Percentiles rank a stretch among this genome's conserved stretches.
Evolutionary conservation across 495 filamentous ascomycete species (phyloP).

Genomic region (Trichoderma erinaceum): DNA sequence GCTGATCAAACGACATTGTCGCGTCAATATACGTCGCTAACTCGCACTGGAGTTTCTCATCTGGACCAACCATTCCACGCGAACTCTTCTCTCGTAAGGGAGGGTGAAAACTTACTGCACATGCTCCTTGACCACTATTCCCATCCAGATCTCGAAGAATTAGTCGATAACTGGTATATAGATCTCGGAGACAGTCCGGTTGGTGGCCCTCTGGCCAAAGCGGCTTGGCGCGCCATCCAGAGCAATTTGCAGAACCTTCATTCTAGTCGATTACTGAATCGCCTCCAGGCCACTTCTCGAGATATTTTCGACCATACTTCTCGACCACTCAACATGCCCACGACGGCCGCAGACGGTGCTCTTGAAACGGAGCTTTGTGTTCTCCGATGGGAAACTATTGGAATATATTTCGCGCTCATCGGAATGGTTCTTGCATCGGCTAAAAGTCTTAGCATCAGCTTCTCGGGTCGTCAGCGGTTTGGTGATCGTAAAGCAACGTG

Average conservation of each 20-base stretch:
- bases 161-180: background rate
- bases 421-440: background rate
- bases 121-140: background rate
- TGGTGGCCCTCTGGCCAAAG: background rate
- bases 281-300: background rate
- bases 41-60: background rate
- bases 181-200: background rate
- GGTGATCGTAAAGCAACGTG: background rate
- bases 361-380: background rate
- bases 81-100: background rate
- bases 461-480: background rate
- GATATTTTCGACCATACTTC: background rate
- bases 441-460: background rate
- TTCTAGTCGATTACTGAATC: background rate
- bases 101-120: background rate
- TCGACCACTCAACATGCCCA: background rate
- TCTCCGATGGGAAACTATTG: background rate
- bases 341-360: background rate
- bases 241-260: background rate
- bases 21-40: background rate
- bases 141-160: background rate
- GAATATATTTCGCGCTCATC: background rate
- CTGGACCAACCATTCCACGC: background rate
- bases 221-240: background rate
- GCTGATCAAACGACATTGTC: background rate